Percentiles rank a stretch among this genome's conserved stretches.
Conservation (phyloP, 2,329 filamentous ascomycete species). For the Cladosporium sp. region DNA sequence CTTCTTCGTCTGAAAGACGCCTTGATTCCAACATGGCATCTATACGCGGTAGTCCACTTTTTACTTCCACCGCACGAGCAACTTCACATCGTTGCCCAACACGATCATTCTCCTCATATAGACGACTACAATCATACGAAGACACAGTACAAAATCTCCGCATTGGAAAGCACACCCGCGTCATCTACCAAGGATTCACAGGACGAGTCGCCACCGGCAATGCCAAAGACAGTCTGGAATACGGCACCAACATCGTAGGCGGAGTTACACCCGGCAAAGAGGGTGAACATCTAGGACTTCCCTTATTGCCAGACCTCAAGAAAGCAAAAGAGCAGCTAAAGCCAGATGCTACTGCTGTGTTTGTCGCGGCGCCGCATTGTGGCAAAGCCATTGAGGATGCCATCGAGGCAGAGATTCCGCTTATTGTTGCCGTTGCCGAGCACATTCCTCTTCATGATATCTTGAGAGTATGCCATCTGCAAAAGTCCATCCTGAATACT, state of each 20-base stretch:
- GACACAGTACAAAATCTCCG: slow-evolving; percentile 63
- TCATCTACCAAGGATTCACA: slow-evolving; percentile 70
- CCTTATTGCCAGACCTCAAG: slow-evolving; percentile 64
- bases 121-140: slow-evolving; percentile 44
- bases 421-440: slow-evolving; percentile 75
- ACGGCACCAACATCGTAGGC: slow-evolving; percentile 76
- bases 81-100: background rate
- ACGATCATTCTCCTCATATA: slow-evolving; percentile 26
- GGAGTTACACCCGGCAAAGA: slow-evolving; percentile 69
- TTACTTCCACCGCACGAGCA: slow-evolving; percentile 2
- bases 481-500: too few species aligned
- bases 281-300: slow-evolving; percentile 68
- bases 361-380: slow-evolving; percentile 72
- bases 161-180: slow-evolving; percentile 62
- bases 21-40: slow-evolving; percentile 17
- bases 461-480: slow-evolving; percentile 54
- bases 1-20: background rate
- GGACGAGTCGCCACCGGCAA: slow-evolving; percentile 68
- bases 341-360: slow-evolving; percentile 75
- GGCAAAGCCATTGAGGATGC: slow-evolving; percentile 72
- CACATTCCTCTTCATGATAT: slow-evolving; percentile 77
- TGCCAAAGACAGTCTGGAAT: slow-evolving; percentile 69
- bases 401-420: slow-evolving; percentile 71
- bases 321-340: slow-evolving; percentile 66
- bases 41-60: slow-evolving; percentile 19